Conservation (phyloP, 2,329 filamentous ascomycete species). For the Epichloe bromicola region DNA sequence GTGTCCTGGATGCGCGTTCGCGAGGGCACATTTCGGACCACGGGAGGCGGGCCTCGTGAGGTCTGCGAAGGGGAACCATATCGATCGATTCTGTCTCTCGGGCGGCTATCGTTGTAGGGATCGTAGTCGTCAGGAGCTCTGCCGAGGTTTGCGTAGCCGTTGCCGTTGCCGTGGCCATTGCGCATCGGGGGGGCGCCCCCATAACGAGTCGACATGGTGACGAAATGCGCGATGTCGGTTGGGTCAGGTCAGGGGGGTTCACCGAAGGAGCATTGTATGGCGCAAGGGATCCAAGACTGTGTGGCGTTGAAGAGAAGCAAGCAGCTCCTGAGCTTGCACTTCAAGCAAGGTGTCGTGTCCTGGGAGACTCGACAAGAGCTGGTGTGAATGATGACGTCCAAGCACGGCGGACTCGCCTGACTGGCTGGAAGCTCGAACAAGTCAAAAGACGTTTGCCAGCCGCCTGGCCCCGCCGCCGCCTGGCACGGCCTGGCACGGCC, state of each 20-base stretch:
- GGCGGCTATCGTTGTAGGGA: conserved; percentile 28
- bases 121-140: conserved; percentile 35
- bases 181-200: conserved; percentile 24
- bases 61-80: conserved; percentile 26
- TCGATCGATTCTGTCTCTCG: conserved; percentile 30
- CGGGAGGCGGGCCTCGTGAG: conserved; percentile 16
- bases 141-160: conserved; percentile 31
- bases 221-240: not conserved
- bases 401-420: not conserved
- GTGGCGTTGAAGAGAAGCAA: not conserved
- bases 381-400: not conserved
- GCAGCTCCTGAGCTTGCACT: not conserved
- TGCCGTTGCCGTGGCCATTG: conserved; percentile 25
- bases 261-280: conserved; percentile 8
- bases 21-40: conserved; percentile 22
- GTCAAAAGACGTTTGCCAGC: not conserved
- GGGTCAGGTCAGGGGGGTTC: not conserved
- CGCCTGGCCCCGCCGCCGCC: too few relatives aligned
- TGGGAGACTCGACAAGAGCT: not conserved
- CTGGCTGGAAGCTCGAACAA: not conserved
- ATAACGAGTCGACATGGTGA: conserved; percentile 39
- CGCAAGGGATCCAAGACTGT: not conserved
- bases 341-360: not conserved
- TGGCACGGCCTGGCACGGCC: too few relatives aligned
- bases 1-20: conserved; percentile 27